phyloP scores from a whole-genome alignment of 345 rosid species.

The Moricandia moricandioides region DNA sequence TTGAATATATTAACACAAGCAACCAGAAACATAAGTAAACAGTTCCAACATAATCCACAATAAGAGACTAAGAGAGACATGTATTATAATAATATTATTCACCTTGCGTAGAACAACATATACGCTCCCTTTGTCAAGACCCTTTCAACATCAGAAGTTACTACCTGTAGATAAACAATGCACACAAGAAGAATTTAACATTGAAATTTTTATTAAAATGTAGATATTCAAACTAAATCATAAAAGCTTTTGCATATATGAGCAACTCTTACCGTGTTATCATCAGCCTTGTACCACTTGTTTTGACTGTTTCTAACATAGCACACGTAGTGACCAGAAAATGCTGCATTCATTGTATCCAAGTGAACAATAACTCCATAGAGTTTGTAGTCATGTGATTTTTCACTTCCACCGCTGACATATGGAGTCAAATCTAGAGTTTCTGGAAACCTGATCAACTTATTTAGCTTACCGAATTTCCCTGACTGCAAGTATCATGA shows the following conservation, averaged over 20 bases:
- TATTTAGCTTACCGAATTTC: slow-evolving; percentile 91
- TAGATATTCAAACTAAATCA: not conserved
- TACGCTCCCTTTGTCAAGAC: slow-evolving; percentile 72
- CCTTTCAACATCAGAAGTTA: slow-evolving; percentile 63
- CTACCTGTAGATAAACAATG: slow-evolving; percentile 54
- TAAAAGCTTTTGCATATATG: slow-evolving; percentile 3
- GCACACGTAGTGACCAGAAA: slow-evolving; percentile 95
- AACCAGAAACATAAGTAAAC: slow-evolving; percentile 18
- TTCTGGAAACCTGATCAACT: slow-evolving; percentile 76
- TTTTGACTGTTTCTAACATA: slow-evolving; percentile 72
- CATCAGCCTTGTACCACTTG: slow-evolving; percentile 97
- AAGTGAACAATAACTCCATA: slow-evolving; percentile 93
- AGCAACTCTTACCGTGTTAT: slow-evolving; percentile 61
- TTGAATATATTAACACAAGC: not conserved
- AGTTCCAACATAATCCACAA: not conserved
- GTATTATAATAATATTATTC: not conserved
- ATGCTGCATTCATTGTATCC: slow-evolving; percentile 88
- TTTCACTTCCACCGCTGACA: slow-evolving; percentile 82
- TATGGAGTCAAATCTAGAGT: slow-evolving; percentile 85
- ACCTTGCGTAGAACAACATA: slow-evolving; percentile 95
- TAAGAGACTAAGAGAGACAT: not conserved
- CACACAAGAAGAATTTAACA: not conserved
- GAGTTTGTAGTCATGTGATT: slow-evolving; percentile 77
- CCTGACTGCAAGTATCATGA: slow-evolving; percentile 63
- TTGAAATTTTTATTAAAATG: not conserved